Percentiles rank a stretch among this genome's conserved stretches.
phyloP scores from a whole-genome alignment of 305 asterid genomes.

The Ilex paraguariensis region DNA sequence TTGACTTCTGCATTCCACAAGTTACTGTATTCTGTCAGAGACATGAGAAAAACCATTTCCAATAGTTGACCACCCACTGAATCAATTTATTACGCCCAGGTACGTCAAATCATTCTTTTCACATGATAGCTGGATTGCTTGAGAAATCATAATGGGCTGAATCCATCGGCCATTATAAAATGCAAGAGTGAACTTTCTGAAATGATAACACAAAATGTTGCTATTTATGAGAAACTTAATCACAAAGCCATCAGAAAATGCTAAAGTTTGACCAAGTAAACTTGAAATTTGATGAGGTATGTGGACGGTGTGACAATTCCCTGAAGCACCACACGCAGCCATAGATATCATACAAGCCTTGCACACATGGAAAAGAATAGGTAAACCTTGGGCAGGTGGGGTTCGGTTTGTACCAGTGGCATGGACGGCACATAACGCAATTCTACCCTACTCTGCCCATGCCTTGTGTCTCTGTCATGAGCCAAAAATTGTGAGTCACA shows the following conservation, averaged over 20 bases:
- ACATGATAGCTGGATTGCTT: conserved; percentile 7
- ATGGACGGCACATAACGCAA: too few species aligned
- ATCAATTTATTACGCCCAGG: conserved; percentile 11
- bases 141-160: conserved; percentile 24
- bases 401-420: too few species aligned
- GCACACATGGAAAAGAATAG: not conserved
- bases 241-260: not conserved
- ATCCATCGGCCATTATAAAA: conserved; percentile 23
- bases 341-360: not conserved
- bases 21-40: conserved; percentile 21
- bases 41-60: conserved; percentile 29
- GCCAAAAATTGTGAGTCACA: too few species aligned
- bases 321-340: too few species aligned
- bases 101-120: conserved; percentile 9
- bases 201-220: not conserved
- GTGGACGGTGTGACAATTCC: too few species aligned
- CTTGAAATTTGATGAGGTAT: too few species aligned
- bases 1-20: conserved; percentile 15
- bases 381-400: too few species aligned
- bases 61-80: conserved; percentile 19
- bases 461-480: too few species aligned
- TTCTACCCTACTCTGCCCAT: too few species aligned
- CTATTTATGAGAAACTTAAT: not conserved
- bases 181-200: conserved; percentile 15
- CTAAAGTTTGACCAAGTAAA: not conserved